Evolutionary conservation across 345 rosid genomes (phyloP).

Genomic region (Noccaea caerulescens): DNA sequence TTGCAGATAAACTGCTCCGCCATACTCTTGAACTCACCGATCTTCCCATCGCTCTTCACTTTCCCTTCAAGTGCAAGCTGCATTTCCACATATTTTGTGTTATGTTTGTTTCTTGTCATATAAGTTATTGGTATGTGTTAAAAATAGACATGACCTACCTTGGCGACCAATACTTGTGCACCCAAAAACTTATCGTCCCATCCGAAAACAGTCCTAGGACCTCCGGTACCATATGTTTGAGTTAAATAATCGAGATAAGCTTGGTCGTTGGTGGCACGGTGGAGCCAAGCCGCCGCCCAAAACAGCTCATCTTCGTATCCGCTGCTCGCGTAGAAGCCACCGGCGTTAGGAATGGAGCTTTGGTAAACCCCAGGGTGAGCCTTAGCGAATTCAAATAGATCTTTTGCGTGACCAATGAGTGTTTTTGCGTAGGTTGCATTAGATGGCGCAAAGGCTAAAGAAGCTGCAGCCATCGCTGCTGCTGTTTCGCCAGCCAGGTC

Average conservation of each 20-base stretch:
- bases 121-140: no score
- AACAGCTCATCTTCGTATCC: conserved; percentile 76
- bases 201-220: conserved; percentile 69
- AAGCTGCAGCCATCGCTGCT: conserved; percentile 74
- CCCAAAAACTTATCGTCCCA: conserved; percentile 98
- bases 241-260: conserved; percentile 67
- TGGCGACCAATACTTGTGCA: conserved; percentile 81
- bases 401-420: conserved; percentile 59
- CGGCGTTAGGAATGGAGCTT: conserved; percentile 45
- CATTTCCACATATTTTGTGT: conserved; percentile 32
- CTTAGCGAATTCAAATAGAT: conserved; percentile 52
- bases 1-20: conserved; percentile 93
- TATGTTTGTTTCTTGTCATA: no score
- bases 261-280: conserved; percentile 70
- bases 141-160: conserved; percentile 50
- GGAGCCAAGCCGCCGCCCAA: conserved; percentile 98
- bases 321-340: conserved; percentile 54
- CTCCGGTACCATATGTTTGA: conserved; percentile 66
- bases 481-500: conserved; percentile 74
- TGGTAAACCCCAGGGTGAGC: conserved; percentile 44
- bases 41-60: conserved; percentile 37
- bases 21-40: conserved; percentile 75
- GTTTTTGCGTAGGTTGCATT: conserved; percentile 47
- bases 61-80: conserved; percentile 66
- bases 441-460: conserved; percentile 48